Base-by-base conservation (phyloP, 257 asterid species). In the Thymus mandschuricus region DNA sequence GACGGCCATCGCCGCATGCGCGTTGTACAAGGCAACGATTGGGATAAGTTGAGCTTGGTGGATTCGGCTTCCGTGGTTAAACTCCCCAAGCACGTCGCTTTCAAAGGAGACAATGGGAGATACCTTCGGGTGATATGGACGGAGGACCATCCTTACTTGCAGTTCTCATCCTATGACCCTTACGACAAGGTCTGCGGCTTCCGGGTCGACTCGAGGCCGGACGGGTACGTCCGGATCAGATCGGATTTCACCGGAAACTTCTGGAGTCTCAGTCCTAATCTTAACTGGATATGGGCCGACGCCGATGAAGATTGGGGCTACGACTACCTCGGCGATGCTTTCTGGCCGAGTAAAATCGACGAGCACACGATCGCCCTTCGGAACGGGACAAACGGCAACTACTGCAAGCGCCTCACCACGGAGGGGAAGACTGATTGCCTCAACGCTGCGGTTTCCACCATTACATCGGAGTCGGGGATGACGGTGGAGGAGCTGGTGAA, bases 241-340 rank as follows among this genome's bases (percentile, higher is more conserved):
- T 64, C 69, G 9, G 41, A 8, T 7, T 3, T 3, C 11, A 43
- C 27, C 1, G 67, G 51, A 27, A 62, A 44, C n/a, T 62, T 40
- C 67, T 40, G 51, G 34, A 62, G 35, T 30, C 67, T 46, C 34
- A 21, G 30, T 31, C 51, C n/a, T n/a, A n/a, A n/a, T n/a, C n/a
- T 52, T 38, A 10, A 62, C 15, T 62, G 67, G 67, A 62, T 62
- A 62, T 41, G 31, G 34, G 67, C 34, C 34, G 51, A 61, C n/a
- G 54, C 21, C 21, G 27, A n/a, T n/a, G n/a, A n/a, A n/a, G n/a
- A n/a, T n/a, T n/a, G n/a, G n/a, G n/a, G n/a, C n/a, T n/a, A n/a
- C n/a, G n/a, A n/a, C n/a, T n/a, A 43, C 12, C 2, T 0, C 8
- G 55, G 27, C 38, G 9, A 50, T 1, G n/a, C 1, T 0, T 63